A percentile compares a stretch with the other conserved stretches of the same genome.
Evolutionary conservation across 148 eudicot species (phyloP).

Genomic region (Nyssa sinensis): DNA sequence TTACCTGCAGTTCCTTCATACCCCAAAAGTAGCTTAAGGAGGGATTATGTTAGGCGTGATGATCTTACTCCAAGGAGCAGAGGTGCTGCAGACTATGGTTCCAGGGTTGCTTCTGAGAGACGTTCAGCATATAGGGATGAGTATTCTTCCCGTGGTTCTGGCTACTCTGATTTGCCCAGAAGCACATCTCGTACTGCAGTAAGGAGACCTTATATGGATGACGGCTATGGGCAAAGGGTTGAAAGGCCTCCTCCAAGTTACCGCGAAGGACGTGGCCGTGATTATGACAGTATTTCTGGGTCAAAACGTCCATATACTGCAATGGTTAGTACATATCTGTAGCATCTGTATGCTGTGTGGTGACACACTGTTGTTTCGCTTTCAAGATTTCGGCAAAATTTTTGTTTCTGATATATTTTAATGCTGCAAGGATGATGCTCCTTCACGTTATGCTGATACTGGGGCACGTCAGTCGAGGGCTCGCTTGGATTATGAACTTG

Average conservation of each 20-base stretch:
- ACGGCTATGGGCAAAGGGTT: slow-evolving; percentile 68
- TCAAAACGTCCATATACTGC: slow-evolving; percentile 85
- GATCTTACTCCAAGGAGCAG: slow-evolving; percentile 80
- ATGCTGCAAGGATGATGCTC: slow-evolving; percentile 64
- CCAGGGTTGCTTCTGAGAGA: slow-evolving; percentile 69
- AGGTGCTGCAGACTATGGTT: slow-evolving; percentile 57
- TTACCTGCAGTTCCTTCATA: slow-evolving; percentile 59
- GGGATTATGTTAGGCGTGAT: slow-evolving; percentile 74
- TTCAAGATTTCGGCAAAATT: not conserved
- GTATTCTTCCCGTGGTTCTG: slow-evolving; percentile 63
- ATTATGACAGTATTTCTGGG: slow-evolving; percentile 74
- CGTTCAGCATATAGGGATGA: slow-evolving; percentile 78
- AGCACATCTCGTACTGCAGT: slow-evolving; percentile 53
- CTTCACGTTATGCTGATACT: slow-evolving; percentile 74
- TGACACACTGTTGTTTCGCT: not conserved
- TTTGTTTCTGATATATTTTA: not conserved
- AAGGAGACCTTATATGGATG: slow-evolving; percentile 78
- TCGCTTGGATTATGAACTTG: slow-evolving; percentile 82
- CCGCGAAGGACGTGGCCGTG: slow-evolving; percentile 83
- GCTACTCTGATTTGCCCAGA: slow-evolving; percentile 72
- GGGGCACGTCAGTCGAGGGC: slow-evolving; percentile 84
- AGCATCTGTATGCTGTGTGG: not conserved
- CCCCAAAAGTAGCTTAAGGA: slow-evolving; percentile 71
- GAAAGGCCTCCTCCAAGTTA: slow-evolving; percentile 84
- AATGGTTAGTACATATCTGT: slow-evolving; percentile 40